Conservation (phyloP, 768 basidiomycete genomes). For the Rhizopogon vulgaris region DNA sequence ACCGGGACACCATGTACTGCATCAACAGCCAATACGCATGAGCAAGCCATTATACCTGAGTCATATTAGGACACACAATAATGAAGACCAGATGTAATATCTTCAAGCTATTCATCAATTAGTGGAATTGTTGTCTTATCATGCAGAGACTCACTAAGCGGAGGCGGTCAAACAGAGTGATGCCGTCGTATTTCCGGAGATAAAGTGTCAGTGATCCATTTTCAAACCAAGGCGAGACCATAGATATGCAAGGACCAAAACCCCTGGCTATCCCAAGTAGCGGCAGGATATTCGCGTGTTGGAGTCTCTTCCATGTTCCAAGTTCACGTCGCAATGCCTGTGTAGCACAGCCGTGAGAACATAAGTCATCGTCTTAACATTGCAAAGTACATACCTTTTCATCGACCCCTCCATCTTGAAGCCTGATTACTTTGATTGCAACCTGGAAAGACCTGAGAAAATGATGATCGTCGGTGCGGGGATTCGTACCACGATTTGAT, state of each 20-base stretch:
- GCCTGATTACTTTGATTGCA: constrained; percentile 1
- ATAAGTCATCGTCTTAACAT: neutral
- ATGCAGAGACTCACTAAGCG: neutral
- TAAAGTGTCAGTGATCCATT: constrained; percentile 21
- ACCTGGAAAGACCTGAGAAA: neutral
- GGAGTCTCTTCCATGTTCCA: constrained; percentile 13
- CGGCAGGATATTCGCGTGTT: constrained; percentile 23
- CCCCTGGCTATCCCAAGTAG: constrained; percentile 22
- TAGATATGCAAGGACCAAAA: constrained; percentile 24
- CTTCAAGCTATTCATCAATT: neutral
- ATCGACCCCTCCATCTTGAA: neutral
- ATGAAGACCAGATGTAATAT: neutral
- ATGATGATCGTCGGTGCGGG: neutral
- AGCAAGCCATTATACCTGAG: neutral
- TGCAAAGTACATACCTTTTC: neutral
- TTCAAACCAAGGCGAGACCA: constrained; percentile 28
- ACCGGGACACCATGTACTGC: neutral
- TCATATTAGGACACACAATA: neutral
- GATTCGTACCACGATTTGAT: neutral
- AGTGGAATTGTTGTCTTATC: neutral
- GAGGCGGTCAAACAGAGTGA: neutral
- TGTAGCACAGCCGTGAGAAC: neutral
- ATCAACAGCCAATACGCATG: neutral
- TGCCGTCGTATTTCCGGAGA: constrained; percentile 4
- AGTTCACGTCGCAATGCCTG: constrained; percentile 24